phyloP scores from a whole-genome alignment of 352 stramenopile genomes.

The Phytophthora melonis region DNA sequence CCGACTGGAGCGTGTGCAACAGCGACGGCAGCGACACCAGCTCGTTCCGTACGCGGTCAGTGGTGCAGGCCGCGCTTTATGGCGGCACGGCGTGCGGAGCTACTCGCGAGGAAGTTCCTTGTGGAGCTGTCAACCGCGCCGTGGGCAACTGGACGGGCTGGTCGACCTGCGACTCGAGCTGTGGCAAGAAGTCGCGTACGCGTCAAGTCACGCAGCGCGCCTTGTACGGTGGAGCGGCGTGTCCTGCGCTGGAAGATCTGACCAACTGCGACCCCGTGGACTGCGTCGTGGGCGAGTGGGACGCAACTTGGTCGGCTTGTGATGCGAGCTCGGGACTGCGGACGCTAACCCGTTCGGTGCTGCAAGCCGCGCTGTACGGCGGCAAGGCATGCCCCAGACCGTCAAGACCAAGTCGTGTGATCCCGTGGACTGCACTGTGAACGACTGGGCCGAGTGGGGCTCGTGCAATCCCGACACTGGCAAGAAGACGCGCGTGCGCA shows the following conservation, averaged over 20 bases:
- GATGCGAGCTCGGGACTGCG: slow-evolving; percentile 42
- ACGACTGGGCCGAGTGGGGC: slow-evolving; percentile 45
- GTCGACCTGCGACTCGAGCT: slow-evolving; percentile 48
- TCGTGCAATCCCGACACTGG: slow-evolving; percentile 36
- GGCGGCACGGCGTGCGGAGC: slow-evolving; percentile 42
- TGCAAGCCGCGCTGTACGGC: slow-evolving; percentile 46
- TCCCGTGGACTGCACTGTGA: slow-evolving; percentile 58
- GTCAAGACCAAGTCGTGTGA: slow-evolving; percentile 50
- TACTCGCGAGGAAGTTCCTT: slow-evolving; percentile 48
- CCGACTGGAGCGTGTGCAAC: slow-evolving; percentile 44
- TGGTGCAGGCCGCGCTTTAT: slow-evolving; percentile 46
- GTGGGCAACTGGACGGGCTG: slow-evolving; percentile 56
- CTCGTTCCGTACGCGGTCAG: slow-evolving; percentile 42
- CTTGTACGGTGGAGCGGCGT: slow-evolving; percentile 42
- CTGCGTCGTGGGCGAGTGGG: slow-evolving; percentile 53
- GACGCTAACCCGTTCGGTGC: slow-evolving; percentile 49
- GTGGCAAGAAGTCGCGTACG: slow-evolving; percentile 52
- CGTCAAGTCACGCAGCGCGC: slow-evolving; percentile 44
- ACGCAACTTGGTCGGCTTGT: slow-evolving; percentile 42
- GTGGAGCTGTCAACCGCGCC: slow-evolving; percentile 56
- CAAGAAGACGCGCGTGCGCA: slow-evolving; percentile 49
- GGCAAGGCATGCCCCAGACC: slow-evolving; percentile 45
- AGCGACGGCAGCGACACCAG: slow-evolving; percentile 29
- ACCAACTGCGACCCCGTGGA: slow-evolving; percentile 51
- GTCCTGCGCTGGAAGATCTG: slow-evolving; percentile 47